Evolutionary conservation across 805 yeast genomes (phyloP).

Genomic region (Nakazawaea ishiwadae): DNA sequence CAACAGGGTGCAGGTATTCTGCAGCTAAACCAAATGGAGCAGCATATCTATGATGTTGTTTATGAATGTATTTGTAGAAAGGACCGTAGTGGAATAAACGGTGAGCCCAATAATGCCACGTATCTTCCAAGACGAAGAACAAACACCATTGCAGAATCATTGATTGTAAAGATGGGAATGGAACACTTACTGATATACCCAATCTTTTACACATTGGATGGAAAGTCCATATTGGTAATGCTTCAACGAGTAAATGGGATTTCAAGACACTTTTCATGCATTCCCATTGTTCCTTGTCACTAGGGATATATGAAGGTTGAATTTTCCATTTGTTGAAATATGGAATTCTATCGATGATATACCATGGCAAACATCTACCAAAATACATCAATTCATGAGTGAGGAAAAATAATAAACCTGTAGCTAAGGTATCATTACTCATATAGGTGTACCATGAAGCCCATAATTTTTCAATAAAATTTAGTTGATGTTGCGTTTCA

Average conservation of each 20-base stretch:
- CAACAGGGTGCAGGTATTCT: constrained; percentile 58
- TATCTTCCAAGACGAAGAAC: constrained; percentile 50
- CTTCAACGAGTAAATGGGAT: constrained; percentile 55
- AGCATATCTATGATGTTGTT: constrained; percentile 57
- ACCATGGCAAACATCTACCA: constrained; percentile 59
- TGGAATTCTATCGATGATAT: constrained; percentile 46
- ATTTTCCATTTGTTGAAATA: constrained; percentile 49
- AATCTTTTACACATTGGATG: constrained; percentile 49
- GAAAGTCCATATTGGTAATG: constrained; percentile 58
- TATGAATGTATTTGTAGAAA: constrained; percentile 53
- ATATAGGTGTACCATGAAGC: constrained; percentile 52
- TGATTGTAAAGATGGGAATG: constrained; percentile 42
- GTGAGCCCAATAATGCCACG: constrained; percentile 61
- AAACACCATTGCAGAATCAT: constrained; percentile 41
- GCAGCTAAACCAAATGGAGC: constrained; percentile 62
- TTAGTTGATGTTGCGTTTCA: constrained; percentile 36
- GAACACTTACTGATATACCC: constrained; percentile 46
- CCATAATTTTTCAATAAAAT: constrained; percentile 43
- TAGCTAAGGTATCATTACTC: constrained; percentile 51
- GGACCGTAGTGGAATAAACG: constrained; percentile 51
- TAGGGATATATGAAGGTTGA: constrained; percentile 48
- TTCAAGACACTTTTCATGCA: constrained; percentile 52
- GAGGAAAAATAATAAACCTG: constrained; percentile 51
- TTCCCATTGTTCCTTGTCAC: constrained; percentile 57
- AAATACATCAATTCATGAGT: constrained; percentile 54